A percentile compares a stretch with the other conserved stretches of the same genome.
phyloP scores from a whole-genome alignment of 2,329 filamentous ascomycete species.

The Aureobasidium vineae region DNA sequence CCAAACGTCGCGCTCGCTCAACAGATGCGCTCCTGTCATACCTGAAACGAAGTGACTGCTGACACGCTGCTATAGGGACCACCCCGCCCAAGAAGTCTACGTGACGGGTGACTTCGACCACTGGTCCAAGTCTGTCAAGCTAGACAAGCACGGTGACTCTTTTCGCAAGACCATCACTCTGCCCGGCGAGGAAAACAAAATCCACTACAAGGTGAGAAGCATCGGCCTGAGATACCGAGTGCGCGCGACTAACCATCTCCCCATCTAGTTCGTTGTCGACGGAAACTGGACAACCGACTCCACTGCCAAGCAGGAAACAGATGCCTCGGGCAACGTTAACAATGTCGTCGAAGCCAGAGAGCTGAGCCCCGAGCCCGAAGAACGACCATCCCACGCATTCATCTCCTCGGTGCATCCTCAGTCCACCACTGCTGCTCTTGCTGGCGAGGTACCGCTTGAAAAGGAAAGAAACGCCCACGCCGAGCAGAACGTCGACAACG shows the following conservation, averaged over 20 bases:
- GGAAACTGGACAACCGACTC: slow-evolving; percentile 84
- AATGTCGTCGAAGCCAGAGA: slow-evolving; percentile 81
- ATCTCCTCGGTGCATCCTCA: slow-evolving; percentile 68
- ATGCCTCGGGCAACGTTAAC: slow-evolving; percentile 82
- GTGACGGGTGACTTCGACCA: slow-evolving; percentile 95
- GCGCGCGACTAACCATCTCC: slow-evolving; percentile 18
- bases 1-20: neutral
- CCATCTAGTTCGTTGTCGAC: slow-evolving; percentile 84
- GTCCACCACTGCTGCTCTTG: slow-evolving; percentile 69
- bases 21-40: neutral
- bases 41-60: neutral
- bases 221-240: neutral
- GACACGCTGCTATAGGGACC: slow-evolving; percentile 61
- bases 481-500: slow-evolving; percentile 1
- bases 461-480: slow-evolving; percentile 34
- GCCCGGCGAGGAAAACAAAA: slow-evolving; percentile 53
- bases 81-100: slow-evolving; percentile 80
- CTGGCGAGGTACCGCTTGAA: slow-evolving; percentile 65
- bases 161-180: slow-evolving; percentile 83
- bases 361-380: slow-evolving; percentile 50
- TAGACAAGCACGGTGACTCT: slow-evolving; percentile 68
- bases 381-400: slow-evolving; percentile 50
- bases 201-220: slow-evolving; percentile 84
- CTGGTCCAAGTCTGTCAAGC: slow-evolving; percentile 83
- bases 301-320: slow-evolving; percentile 75